Conservation (phyloP, 31 red algal species). For the Endocladia muricata region DNA sequence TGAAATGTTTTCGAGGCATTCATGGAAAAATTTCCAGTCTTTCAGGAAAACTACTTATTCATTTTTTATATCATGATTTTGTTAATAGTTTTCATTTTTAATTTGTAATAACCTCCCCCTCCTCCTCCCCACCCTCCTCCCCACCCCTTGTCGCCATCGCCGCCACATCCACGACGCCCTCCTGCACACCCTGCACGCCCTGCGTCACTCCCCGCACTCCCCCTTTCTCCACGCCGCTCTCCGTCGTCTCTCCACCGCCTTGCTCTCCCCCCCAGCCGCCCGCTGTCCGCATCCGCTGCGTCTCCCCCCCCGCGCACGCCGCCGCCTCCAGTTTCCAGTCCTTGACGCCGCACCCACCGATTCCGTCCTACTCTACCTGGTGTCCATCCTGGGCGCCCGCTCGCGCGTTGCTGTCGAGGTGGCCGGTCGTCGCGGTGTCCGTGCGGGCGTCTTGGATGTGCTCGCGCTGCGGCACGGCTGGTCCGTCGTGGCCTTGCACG, state of each 20-base stretch:
- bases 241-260: not conserved
- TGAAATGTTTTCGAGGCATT: no score
- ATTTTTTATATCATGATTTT: no score
- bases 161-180: not conserved
- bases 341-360: not conserved
- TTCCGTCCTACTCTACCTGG: not conserved
- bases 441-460: not conserved
- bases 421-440: not conserved
- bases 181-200: not conserved
- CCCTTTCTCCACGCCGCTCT: not conserved
- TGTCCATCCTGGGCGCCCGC: not conserved
- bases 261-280: no score
- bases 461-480: not conserved
- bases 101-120: not conserved
- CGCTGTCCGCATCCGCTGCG: not conserved
- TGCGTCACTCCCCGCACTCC: not conserved
- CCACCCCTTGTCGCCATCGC: not conserved
- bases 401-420: not conserved
- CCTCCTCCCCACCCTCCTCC: not conserved
- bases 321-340: not conserved
- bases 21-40: no score
- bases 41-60: no score
- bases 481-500: conserved; percentile 12
- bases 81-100: no score
- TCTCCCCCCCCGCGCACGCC: not conserved